A percentile compares a stretch with the other conserved stretches of the same genome.
Evolutionary conservation across 345 rosid genomes (phyloP).

Genomic region (Camelina hispida): DNA sequence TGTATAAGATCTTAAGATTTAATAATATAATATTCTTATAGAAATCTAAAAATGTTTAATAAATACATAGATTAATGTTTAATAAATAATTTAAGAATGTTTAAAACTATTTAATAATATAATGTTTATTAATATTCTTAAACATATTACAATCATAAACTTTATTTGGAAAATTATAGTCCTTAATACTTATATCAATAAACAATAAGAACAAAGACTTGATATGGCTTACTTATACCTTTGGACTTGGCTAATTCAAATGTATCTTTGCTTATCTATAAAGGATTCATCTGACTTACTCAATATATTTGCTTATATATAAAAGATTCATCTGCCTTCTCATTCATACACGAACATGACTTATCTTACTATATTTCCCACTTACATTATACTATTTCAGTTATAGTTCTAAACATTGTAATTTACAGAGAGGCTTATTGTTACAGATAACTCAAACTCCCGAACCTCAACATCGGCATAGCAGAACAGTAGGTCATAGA

Average conservation of each 20-base stretch:
- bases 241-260: background rate
- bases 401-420: constrained; percentile 2
- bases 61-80: too few relatives aligned
- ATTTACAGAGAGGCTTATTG: constrained; percentile 7
- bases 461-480: constrained; percentile 6
- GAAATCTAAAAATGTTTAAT: too few relatives aligned
- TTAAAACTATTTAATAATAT: too few relatives aligned
- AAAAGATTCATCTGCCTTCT: background rate
- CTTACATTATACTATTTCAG: constrained; percentile 1
- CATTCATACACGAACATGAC: background rate
- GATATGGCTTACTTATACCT: too few relatives aligned
- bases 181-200: too few relatives aligned
- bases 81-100: too few relatives aligned
- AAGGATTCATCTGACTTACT: background rate
- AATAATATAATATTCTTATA: too few relatives aligned
- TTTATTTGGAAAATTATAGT: too few relatives aligned
- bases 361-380: background rate
- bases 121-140: too few relatives aligned
- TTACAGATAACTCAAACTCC: background rate
- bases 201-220: too few relatives aligned
- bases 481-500: constrained; percentile 18
- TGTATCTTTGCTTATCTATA: background rate
- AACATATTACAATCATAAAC: too few relatives aligned
- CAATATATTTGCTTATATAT: background rate
- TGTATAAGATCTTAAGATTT: too few relatives aligned